Evolutionary conservation across 2,329 filamentous ascomycete genomes (phyloP), one percentile per base, ranked within the genome.

Genomic region (Penicillium sp.): DNA sequence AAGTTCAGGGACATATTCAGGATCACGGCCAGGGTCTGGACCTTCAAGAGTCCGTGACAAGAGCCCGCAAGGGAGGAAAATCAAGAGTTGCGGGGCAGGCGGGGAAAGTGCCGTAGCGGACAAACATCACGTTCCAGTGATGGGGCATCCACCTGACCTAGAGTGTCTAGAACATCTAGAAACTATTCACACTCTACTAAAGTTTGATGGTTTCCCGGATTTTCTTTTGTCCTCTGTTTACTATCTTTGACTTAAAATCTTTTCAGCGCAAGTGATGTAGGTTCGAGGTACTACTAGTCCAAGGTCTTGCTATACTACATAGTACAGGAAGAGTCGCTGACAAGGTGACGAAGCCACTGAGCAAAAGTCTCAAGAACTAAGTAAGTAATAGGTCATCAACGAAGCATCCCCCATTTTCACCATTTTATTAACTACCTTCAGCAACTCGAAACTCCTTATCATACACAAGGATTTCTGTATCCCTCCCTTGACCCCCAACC

Each of bases 71-170:
- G 17, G 53, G 37, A 40, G 50, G 37, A 57, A 56, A 61, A 57
- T 28, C 19, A 17, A 49, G 44, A 37, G 49, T 53, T 61, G 65
- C 65, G 68, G 68, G 66, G 66, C 66, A 68, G 59, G 65, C 64
- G 64, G 67, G 67, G 65, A 63, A 60, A 60, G 45, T 37, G 35
- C 30, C 65, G 60, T 13, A 37, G 13, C 12, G 4, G 35, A 37
- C 35, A 33, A 33, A 33, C 30, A 33, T 12, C 30, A 33, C 30
- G 30, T 33, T 33, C 30, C 30, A 33, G 9, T 33, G 30, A 33
- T 33, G 30, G 12, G 30, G 30, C 30, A 12, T 12, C 3, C 30
- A 12, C 30, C 30, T 33, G 30, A 33, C 30, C 10, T 10, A 12
- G 30, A 33, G 12, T 10, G 2, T 1, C 4, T 33, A 12, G 30